Base-by-base conservation (phyloP, 768 basidiomycete species). In the Suillus tomentosus region DNA sequence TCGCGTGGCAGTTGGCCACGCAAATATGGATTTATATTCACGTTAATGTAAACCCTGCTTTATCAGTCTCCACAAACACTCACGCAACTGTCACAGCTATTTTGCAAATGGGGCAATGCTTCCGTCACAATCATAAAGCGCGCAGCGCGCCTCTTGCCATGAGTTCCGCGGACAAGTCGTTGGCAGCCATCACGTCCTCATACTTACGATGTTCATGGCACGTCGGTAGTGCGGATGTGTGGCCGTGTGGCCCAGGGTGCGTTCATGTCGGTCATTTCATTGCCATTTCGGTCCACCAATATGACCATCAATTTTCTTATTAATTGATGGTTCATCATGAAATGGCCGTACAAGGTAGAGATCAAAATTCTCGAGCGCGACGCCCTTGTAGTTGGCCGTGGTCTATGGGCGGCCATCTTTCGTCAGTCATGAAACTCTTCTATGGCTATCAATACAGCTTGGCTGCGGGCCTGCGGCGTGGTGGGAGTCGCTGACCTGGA, bases 141-240 rank as follows among this genome's bases (percentile, higher is more conserved):
- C 51, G 17, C 27, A 19, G 1, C 17, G 51, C 51, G 27, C 27
- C 51, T 53, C 51, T 53, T 53, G 17, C 51, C 31, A 53, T 10
- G 51, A 53, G 27, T 53, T 53, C 51, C 51, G 51, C 51, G 51
- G 51, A 31, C 50, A n/a, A 45, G 43, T 45, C 19, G 45, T 47
- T 47, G 45, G 24, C 17, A 51, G 31, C 9, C 17, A 31, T 53
- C 27, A 53, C 31, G 8, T 17, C 27, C 10, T 53, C 9, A 9
- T 53, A 31, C 51, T 53, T 53, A 14, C 22, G 47, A 14, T 48
- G 22, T 13, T 11, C 27, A 53, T 53, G 31, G 9, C 51, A 31
- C 31, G 51, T 53, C 51, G 15, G 27, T 53, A 31, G 51, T 31
- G 51, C 51, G 27, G 27, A 31, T 19, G 51, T 31, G 27, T 27